Evolutionary conservation across 2,329 filamentous ascomycete genomes (phyloP), one percentile per base, ranked within the genome.

Genomic region (Fusarium sp.): DNA sequence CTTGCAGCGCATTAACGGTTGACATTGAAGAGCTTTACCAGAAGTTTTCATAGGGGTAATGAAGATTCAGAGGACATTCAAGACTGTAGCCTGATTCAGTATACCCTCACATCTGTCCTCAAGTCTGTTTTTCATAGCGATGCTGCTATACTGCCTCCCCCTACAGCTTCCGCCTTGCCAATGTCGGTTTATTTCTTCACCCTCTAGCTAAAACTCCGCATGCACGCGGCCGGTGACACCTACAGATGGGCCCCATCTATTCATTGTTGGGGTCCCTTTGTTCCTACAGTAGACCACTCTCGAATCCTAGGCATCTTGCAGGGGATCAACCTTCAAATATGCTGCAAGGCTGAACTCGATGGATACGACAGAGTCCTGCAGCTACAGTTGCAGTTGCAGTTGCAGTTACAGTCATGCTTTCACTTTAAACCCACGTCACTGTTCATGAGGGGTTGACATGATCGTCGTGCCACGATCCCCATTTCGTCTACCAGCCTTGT

Each of bases 321-420:
- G 66, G 66, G 66, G 66, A 23, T 23, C 13, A 23, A 34, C 48
- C 45, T 60, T 53, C 43, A 56, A 48, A 26, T 26, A 43, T 41
- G 44, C 68, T 71, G 68, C 63, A 70, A 70, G 68, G 68, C 67
- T 70, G 64, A 69, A 31, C 42, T 41, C 52, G 51, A 50, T 50
- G 30, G 30, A 48, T 54, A 54, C 49, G 34, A 52, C 34, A 42
- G 23, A 37, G 18, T 39, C 18, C 23, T 25, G 31, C 31, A 51
- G 48, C 34, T 52, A 12, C 13, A 51, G 23, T 41, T 41, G 18
- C 31, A 51, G 48, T 26, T n/a, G 18, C 7, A 51, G 18, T 37
- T 39, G 13, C 31, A 51, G 48, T 28, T 14, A 11, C 25, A 28
- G 37, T 5, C 11, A 52, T 41, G 34, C 23, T 41, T 52, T 28